Percentiles rank a stretch among this genome's conserved stretches.
phyloP scores from a whole-genome alignment of 1,284 basidiomycete genomes.

The Puccinia horiana region DNA sequence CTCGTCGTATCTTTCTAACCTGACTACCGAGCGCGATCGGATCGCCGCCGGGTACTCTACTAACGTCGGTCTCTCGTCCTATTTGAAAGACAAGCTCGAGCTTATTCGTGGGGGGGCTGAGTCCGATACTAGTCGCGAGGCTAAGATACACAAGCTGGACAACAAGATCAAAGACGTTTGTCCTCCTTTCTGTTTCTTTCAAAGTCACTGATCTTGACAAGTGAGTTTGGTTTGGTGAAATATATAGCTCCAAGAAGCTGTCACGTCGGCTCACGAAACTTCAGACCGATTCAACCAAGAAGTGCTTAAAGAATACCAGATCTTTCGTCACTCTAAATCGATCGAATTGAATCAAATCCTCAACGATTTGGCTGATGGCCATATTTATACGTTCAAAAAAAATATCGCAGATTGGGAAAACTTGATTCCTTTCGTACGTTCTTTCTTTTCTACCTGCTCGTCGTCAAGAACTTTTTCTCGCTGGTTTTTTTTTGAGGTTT shows the following conservation, averaged over 20 bases:
- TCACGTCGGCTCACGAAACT: constrained; percentile 89
- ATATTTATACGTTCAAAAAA: constrained; percentile 88
- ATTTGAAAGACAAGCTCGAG: constrained; percentile 91
- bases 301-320: constrained; percentile 81
- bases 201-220: background rate
- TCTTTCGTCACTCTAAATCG: constrained; percentile 87
- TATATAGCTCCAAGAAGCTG: constrained; percentile 85
- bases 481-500: background rate
- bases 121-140: constrained; percentile 86
- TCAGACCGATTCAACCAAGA: constrained; percentile 93
- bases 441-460: background rate
- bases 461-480: too few relatives aligned
- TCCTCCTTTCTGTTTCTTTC: constrained; percentile 30
- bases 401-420: constrained; percentile 49
- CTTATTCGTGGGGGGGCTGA: constrained; percentile 79
- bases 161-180: constrained; percentile 87
- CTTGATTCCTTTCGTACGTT: constrained; percentile 43
- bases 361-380: constrained; percentile 81
- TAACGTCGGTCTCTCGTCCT: constrained; percentile 75
- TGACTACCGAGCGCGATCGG: constrained; percentile 87
- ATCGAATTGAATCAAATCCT: constrained; percentile 95
- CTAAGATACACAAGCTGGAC: constrained; percentile 89
- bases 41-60: constrained; percentile 68
- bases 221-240: constrained; percentile 1
- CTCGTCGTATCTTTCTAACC: constrained; percentile 86